A percentile compares a stretch with the other conserved stretches of the same genome.
phyloP scores from a whole-genome alignment of 179 eudicot species.

The Beta macrorhiza region DNA sequence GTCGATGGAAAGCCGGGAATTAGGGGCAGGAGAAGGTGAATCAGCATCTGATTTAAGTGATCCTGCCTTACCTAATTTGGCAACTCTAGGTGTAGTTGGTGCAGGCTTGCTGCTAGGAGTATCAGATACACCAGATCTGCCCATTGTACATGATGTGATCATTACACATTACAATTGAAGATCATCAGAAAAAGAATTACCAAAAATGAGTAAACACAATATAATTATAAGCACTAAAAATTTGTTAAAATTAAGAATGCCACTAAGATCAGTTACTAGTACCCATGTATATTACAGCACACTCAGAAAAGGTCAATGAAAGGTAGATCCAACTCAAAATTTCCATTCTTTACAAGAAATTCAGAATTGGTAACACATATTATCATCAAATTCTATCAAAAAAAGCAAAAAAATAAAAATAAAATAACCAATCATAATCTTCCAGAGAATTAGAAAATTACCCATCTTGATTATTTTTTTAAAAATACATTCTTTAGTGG shows the following conservation, averaged over 20 bases:
- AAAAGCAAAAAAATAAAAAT: neutral
- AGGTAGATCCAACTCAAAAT: constrained; percentile 34
- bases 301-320: constrained; percentile 21
- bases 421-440: constrained; percentile 12
- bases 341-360: constrained; percentile 9
- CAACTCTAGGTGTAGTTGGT: constrained; percentile 61
- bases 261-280: constrained; percentile 20
- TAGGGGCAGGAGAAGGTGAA: constrained; percentile 62
- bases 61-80: constrained; percentile 49
- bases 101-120: constrained; percentile 57
- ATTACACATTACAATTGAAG: constrained; percentile 20
- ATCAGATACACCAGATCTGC: constrained; percentile 69
- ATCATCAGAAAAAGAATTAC: constrained; percentile 12
- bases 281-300: constrained; percentile 28
- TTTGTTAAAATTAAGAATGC: neutral
- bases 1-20: constrained; percentile 55
- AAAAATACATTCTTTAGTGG: neutral
- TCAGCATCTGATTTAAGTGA: constrained; percentile 61
- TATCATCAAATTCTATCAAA: constrained; percentile 4
- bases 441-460: constrained; percentile 14
- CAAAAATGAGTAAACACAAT: neutral
- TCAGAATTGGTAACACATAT: constrained; percentile 20
- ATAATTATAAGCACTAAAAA: neutral
- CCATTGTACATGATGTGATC: constrained; percentile 24
- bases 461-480: constrained; percentile 17